Base-by-base conservation (phyloP, 2,329 filamentous ascomycete genomes). In the Pseudogymnoascus destructans region DNA sequence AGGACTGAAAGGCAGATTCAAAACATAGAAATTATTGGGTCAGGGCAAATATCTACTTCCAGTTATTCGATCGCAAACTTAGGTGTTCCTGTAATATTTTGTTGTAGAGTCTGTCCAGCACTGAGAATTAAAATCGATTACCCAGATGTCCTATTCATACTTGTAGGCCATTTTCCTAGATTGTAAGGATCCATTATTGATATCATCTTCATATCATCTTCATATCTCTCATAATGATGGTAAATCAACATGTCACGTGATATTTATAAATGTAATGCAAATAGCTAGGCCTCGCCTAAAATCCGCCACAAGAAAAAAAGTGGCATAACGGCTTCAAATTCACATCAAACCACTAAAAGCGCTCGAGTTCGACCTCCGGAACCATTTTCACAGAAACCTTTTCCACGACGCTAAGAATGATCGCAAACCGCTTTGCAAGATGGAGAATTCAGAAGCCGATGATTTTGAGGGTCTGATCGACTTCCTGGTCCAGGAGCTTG, bases 311-410 rank as follows among this genome's bases (percentile, higher is more conserved):
- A 52, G 25, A 52, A 52, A 52, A 52, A 52, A 52, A 52, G 46
- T 52, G 25, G 46, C 46, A 52, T 52, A 52, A 52, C 10, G 25
- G 46, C 46, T 52, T 52, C 46, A 52, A 52, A 52, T 52, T 30
- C 46, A 52, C 15, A 52, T 52, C 46, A 52, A 52, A 30, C 54
- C 11, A 56, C 35, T 32, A 56, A 36, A 36, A 56, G 32, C 32
- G 11, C 30, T 56, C 54, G 35, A 56, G 54, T 56, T 56, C 54
- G 54, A 56, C 21, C 46, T 52, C 46, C 46, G 46, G 46, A 52
- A 52, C 46, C 25, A 52, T 52, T 52, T 52, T 52, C 46, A 52
- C 46, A 32, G 46, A 52, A 52, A 5, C 46, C 25, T 52, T 52
- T 52, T 52, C 46, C 7, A 52, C 46, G 15, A 25, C 54, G 54